phyloP scores from a whole-genome alignment of 352 stramenopile genomes.

The Pythium volutum region DNA sequence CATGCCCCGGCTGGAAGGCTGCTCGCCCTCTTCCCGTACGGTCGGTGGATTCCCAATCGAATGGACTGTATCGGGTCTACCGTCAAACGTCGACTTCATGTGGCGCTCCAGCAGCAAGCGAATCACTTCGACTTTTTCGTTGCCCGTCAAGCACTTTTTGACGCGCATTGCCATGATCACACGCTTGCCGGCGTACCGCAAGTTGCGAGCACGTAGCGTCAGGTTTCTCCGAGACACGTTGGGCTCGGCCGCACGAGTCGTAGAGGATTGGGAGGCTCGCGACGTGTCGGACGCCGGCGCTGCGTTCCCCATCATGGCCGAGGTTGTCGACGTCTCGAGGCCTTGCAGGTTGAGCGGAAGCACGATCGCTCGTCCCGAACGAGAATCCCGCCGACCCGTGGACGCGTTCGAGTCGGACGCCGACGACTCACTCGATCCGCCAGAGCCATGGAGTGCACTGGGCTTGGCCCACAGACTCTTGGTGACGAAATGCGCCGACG shows the following conservation, averaged over 20 bases:
- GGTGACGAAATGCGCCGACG: slow-evolving; percentile 11
- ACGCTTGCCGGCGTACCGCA: slow-evolving; percentile 58
- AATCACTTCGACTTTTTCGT: slow-evolving; percentile 63
- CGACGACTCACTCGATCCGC: not conserved
- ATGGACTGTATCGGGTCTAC: not conserved
- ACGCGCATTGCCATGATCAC: slow-evolving; percentile 69
- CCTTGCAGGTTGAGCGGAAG: slow-evolving; percentile 24
- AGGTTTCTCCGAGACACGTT: not conserved
- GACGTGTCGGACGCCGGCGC: not conserved
- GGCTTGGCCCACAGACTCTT: slow-evolving; percentile 15
- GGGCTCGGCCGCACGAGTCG: not conserved
- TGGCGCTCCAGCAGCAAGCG: slow-evolving; percentile 44
- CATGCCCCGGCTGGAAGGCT: not conserved
- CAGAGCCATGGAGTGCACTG: not conserved
- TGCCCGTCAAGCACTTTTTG: slow-evolving; percentile 37
- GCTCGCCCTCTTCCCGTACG: not conserved
- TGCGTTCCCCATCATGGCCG: not conserved
- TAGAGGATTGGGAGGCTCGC: not conserved
- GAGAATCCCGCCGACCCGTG: not conserved
- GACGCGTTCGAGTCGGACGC: slow-evolving; percentile 3
- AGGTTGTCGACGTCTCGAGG: not conserved
- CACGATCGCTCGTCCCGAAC: slow-evolving; percentile 1
- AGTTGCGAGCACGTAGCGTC: slow-evolving; percentile 24
- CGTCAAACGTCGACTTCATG: slow-evolving; percentile 11
- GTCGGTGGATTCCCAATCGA: not conserved